Conservation (phyloP, 495 filamentous ascomycete genomes). For the Parathielavia appendiculata region DNA sequence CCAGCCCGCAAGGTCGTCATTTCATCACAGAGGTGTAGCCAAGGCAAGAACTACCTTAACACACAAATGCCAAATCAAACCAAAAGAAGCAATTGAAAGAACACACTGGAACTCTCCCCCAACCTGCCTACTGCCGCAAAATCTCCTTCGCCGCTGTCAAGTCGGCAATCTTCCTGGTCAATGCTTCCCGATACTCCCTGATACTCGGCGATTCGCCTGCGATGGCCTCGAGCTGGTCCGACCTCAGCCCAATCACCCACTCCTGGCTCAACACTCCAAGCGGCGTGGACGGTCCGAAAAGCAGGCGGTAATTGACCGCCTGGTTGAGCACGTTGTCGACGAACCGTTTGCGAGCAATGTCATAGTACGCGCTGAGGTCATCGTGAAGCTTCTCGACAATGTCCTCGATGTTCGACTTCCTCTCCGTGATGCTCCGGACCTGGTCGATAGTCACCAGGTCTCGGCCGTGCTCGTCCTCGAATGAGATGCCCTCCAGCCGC, state of each 20-base stretch:
- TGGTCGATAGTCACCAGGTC: slow-evolving; percentile 14
- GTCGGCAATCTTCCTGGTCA: slow-evolving; percentile 28
- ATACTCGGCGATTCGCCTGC: slow-evolving; percentile 31
- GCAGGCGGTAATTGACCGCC: slow-evolving; percentile 33
- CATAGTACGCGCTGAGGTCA: slow-evolving; percentile 56
- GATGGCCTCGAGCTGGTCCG: slow-evolving; percentile 32
- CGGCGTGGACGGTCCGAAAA: slow-evolving; percentile 31
- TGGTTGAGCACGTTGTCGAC: slow-evolving; percentile 50
- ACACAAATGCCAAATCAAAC: neutral
- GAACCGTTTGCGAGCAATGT: slow-evolving; percentile 52
- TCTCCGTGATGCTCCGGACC: slow-evolving; percentile 20
- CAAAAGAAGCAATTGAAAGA: neutral
- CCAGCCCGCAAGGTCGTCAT: no score
- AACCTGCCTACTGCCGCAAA: slow-evolving; percentile 15
- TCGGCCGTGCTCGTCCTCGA: neutral
- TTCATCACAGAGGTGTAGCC: no score
- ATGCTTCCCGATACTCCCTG: slow-evolving; percentile 22
- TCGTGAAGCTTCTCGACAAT: slow-evolving; percentile 52
- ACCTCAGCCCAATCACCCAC: slow-evolving; percentile 30
- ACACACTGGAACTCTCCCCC: neutral
- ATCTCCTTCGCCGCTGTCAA: slow-evolving; percentile 28
- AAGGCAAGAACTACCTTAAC: no score
- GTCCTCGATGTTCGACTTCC: slow-evolving; percentile 46
- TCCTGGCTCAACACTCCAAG: slow-evolving; percentile 33
- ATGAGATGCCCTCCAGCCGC: slow-evolving; percentile 9